Conservation (phyloP, 441 rosid species). For the Jatropha podagrica region DNA sequence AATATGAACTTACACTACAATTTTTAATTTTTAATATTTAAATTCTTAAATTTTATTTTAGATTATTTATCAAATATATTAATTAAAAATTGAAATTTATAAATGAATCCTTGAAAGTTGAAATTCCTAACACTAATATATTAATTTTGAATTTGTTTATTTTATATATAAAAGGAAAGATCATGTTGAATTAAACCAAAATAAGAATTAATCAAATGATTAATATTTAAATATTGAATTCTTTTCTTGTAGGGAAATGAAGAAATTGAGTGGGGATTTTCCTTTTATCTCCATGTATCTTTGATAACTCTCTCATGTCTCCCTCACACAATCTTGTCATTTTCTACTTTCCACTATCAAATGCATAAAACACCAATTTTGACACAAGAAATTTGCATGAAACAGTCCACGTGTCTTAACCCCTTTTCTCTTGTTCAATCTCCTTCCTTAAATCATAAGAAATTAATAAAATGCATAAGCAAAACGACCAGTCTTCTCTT, state of each 20-base stretch:
- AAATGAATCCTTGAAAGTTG: too few species aligned
- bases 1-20: too few species aligned
- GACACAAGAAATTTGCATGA: constrained; percentile 28
- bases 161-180: too few species aligned
- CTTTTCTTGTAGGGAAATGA: background rate
- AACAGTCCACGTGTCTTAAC: constrained; percentile 44
- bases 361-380: background rate
- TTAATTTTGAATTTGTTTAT: too few species aligned
- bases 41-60: too few species aligned
- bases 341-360: background rate
- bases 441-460: constrained; percentile 27
- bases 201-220: too few species aligned
- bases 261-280: background rate
- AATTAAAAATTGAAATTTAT: too few species aligned
- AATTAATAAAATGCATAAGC: too few species aligned
- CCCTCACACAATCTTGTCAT: background rate
- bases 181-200: too few species aligned
- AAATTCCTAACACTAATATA: too few species aligned
- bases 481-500: background rate
- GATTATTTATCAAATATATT: too few species aligned
- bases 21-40: too few species aligned
- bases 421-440: background rate
- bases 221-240: background rate
- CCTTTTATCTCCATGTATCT: background rate
- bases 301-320: background rate